phyloP scores from a whole-genome alignment of 805 yeast genomes.

The Millerozyma acaciae region DNA sequence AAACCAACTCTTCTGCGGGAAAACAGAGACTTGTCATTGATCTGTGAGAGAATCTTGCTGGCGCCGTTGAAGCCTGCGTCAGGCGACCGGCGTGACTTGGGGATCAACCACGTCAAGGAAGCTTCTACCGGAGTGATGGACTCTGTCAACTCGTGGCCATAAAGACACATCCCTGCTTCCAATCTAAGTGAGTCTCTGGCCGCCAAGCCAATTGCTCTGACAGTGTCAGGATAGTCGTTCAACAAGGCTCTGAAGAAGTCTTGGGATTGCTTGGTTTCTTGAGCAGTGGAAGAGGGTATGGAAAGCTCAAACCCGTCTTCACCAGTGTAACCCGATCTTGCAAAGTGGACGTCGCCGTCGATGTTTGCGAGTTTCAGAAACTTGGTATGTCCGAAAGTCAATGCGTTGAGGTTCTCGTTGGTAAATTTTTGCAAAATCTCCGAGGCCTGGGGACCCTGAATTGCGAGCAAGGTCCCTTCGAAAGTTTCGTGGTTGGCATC shows the following conservation, averaged over 20 bases:
- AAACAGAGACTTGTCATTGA: conserved; percentile 58
- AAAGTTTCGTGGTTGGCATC: conserved; percentile 44
- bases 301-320: conserved; percentile 97
- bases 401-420: conserved; percentile 48
- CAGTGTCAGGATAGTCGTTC: conserved; percentile 46
- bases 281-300: conserved; percentile 48
- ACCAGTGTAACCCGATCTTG: conserved; percentile 97
- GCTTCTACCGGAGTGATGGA: conserved; percentile 83
- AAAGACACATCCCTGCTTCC: conserved; percentile 98
- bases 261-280: conserved; percentile 42
- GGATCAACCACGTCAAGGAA: conserved; percentile 83
- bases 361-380: conserved; percentile 42
- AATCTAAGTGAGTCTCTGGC: conserved; percentile 93
- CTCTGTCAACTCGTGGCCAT: conserved; percentile 88
- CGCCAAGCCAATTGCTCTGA: conserved; percentile 92
- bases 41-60: conserved; percentile 61
- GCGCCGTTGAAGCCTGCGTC: conserved; percentile 70
- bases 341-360: conserved; percentile 59
- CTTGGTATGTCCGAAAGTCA: conserved; percentile 72
- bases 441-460: conserved; percentile 91
- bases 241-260: conserved; percentile 61
- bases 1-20: conserved; percentile 69
- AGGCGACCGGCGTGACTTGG: conserved; percentile 65
- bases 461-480: conserved; percentile 76
- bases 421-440: conserved; percentile 62